Base-by-base conservation (phyloP, 2,329 filamentous ascomycete species). In the Fusarium scirpi region DNA sequence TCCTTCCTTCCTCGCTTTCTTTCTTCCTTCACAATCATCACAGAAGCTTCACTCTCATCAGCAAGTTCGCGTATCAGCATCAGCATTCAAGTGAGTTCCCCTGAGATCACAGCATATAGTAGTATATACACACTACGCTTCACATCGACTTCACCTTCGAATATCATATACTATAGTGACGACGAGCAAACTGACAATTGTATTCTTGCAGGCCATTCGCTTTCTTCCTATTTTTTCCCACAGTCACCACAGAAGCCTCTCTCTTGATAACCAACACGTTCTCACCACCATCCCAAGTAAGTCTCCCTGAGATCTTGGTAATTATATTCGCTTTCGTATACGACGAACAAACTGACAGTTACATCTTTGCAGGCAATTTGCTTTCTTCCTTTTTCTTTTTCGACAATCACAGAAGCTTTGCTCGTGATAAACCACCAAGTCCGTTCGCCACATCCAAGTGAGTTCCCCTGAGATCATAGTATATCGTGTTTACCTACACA, bases 1-100 rank as follows among this genome's bases (percentile, higher is more conserved):
- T 54, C 29, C 22, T 34, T 38, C 27, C 1, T 22, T 18, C 20
- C 16, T 32, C 15, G 13, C 9, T 34, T 47, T 16, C 29, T 55
- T 18, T 3, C 20, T 12, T 47, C 38, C 38, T 57, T 38, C 52
- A 47, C 34, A 62, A 41, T 30, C 29, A 29, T 40, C 24, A n/a
- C 25, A 47, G 18, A 24, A 24, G 44, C 41, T 29, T 45, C 41
- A 15, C 18, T 30, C 16, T 43, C 51, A n/a, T 22, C n/a, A 32
- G 25, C 45, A 56, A 22, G 44, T 32, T 29, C 34, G 30, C 40
- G 6, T 29, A 30, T n/a, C 27, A 29, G 11, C 25, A 32, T 38
- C 24, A 38, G 1, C 34, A 38, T 38, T 38, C 49, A 44, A 55
- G 40, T 62, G 43, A 68, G 62, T 64, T 5, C 34, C n/a, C 44